Percentiles rank a stretch among this genome's conserved stretches.
Conservation (phyloP, 768 basidiomycete species). For the Exidia glandulosa region DNA sequence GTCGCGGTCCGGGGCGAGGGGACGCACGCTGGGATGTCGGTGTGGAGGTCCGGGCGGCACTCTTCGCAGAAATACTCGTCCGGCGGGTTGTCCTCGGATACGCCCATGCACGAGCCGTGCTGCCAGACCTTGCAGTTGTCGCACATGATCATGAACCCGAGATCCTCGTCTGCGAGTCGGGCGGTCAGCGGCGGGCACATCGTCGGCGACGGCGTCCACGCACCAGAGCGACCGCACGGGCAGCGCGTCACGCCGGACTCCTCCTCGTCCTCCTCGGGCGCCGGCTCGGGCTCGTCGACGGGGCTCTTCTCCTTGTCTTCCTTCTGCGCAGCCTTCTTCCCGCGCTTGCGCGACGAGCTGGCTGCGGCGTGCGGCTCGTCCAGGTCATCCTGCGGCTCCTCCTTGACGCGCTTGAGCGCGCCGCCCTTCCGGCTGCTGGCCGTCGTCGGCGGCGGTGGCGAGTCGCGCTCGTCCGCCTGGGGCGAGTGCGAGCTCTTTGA, state of each 20-base stretch:
- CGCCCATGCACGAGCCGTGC: constrained; percentile 93
- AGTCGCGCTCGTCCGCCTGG: neutral
- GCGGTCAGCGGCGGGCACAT: constrained; percentile 1
- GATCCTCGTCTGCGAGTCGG: neutral
- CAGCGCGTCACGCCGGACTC: constrained; percentile 64
- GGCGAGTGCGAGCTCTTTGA: constrained; percentile 1
- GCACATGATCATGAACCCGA: constrained; percentile 96
- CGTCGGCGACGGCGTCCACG: constrained; percentile 17
- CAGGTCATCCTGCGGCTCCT: neutral
- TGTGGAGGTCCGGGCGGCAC: constrained; percentile 81
- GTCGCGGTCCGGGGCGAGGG: constrained; percentile 9
- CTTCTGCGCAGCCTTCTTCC: neutral
- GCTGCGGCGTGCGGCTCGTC: neutral
- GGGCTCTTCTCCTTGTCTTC: neutral
- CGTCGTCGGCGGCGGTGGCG: neutral
- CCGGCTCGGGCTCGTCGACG: constrained; percentile 17
- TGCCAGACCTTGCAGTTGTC: constrained; percentile 98
- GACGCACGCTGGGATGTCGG: constrained; percentile 69
- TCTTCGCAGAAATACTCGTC: constrained; percentile 89
- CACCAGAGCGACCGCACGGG: constrained; percentile 74
- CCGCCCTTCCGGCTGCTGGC: neutral
- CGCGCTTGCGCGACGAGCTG: neutral
- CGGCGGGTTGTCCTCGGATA: constrained; percentile 62
- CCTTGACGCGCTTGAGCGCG: neutral
- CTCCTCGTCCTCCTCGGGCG: constrained; percentile 40